phyloP scores from a whole-genome alignment of 306 rosid species.

The Hippophae tibetana region DNA sequence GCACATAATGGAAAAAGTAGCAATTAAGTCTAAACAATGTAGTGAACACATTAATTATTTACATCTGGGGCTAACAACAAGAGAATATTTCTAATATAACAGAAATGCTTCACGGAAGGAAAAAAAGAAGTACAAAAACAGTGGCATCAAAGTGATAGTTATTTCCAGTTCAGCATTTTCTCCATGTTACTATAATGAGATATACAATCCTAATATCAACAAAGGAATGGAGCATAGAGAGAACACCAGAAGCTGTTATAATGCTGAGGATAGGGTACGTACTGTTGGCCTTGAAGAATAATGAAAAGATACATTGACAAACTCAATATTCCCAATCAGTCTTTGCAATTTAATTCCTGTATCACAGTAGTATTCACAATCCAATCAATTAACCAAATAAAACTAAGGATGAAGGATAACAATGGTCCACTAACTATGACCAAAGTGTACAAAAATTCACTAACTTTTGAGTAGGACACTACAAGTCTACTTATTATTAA shows the following conservation, averaged over 20 bases:
- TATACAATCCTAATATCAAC: too few species aligned
- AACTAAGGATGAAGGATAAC: background rate
- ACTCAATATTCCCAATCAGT: conserved; percentile 56
- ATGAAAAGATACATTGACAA: conserved; percentile 61
- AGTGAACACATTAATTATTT: too few species aligned
- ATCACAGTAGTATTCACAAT: conserved; percentile 18
- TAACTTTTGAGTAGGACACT: too few species aligned
- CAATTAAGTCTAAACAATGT: background rate
- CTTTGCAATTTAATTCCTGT: conserved; percentile 64
- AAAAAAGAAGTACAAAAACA: too few species aligned
- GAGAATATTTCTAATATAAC: conserved; percentile 6
- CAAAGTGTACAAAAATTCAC: background rate
- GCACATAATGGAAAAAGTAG: conserved; percentile 2
- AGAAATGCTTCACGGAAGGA: too few species aligned
- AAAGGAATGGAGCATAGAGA: too few species aligned
- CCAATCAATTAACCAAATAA: conserved; percentile 8
- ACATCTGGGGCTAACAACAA: background rate
- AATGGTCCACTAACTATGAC: background rate
- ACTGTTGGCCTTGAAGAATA: conserved; percentile 81
- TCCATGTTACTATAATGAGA: too few species aligned
- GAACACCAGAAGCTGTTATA: too few species aligned
- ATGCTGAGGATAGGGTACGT: conserved; percentile 20
- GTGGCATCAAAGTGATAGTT: too few species aligned
- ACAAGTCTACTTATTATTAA: too few species aligned
- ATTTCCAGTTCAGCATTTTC: too few species aligned